Base-by-base conservation (phyloP, 352 stramenopile genomes). In the Pilasporangium apinafurcum region DNA sequence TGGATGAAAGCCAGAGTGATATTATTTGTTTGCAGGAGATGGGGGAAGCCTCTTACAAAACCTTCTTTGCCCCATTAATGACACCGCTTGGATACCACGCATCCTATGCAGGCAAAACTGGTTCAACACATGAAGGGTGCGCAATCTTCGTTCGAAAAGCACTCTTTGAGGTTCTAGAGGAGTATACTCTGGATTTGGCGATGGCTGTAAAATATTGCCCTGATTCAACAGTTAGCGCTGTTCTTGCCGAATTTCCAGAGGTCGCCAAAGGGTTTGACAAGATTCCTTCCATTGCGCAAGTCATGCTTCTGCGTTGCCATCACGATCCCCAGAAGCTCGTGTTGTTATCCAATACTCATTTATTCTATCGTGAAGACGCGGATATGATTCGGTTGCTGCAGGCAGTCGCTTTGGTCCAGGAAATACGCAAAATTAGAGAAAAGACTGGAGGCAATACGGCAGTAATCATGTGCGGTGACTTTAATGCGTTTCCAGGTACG, bases 11-110 rank as follows among this genome's bases (percentile, higher is more conserved):
- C 10, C 65, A 79, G 22, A 52, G 62, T 27, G 71, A 89, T 35
- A 51, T 92, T 25, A 55, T 89, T 8, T 89, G 74, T 45, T 34
- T 86, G 3, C 80, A 92, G 50, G 80, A 92, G 51, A 83, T 89
- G 57, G 80, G 80, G 3, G 59, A 75, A 35, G 38, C 62, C 16
- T 53, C 76, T 12, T 92, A 64, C 42, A 42, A 65, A 6, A 37
- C 29, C 22, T 84, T 84, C 48, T 89, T 88, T 33, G 44, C 65
- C 7, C 74, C 74, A 1, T 73, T 86, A 58, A 37, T 88, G 42
- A 14, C 49, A 25, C 58, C 54, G 2, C 51, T 79, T 1, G 79
- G 72, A 2, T 92, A 69, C 28, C 42, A 65, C 28, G 55, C 54
- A 1, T 62, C 74, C 21, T 89, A 88, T 54, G 69, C 72, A 0